Base-by-base conservation (phyloP, 2,329 filamentous ascomycete species). In the Colletotrichum liaoningense region DNA sequence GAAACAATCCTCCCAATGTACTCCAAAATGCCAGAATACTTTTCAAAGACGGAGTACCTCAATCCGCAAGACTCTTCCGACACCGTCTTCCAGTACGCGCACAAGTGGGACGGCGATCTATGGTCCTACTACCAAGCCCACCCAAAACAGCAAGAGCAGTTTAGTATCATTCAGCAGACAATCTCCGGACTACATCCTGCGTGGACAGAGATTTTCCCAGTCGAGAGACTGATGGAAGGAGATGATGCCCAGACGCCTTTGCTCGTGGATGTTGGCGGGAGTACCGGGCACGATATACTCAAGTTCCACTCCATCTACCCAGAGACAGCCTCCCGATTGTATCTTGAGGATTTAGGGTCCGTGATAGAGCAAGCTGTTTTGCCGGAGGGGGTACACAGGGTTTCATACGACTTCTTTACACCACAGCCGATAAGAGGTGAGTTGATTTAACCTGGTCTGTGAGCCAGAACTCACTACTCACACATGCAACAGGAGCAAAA, bases 391-490 rank as follows among this genome's bases (percentile, higher is more conserved):
- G 26, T 70, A 0, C 28, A 55, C 14, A 56, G 33, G 5, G 33
- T 67, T 3, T 78, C 78, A 9, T 83, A 85, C 72, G 78, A 83
- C 75, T 82, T 85, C 71, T 84, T 85, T 78, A 69, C 78, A 30
- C 80, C 81, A 1, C 83, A 85, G 74, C 75, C 80, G 0, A 77
- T 82, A 6, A 65, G 79, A 24, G 55, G 62, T 66, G 9, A 26
- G 11, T 35, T 35, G 33, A 12, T 1, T 35, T 5, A 35, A 4
- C 11, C 11, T 4, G 33, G 33, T 35, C 11, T 35, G 11, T 14
- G 16, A 8, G 14, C 33, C 4, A 9, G 0, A 11, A 8, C 58
- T 2, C 0, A 33, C 3, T 5, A 49, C 8, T 49, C 42, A 49
- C 42, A 49, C 8, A 22, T 14, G 2, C 5, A 1, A 4, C 6